A percentile compares a stretch with the other conserved stretches of the same genome.
Conservation (phyloP, 177 flowering plant genomes). For the Tripterygium wilfordii region DNA sequence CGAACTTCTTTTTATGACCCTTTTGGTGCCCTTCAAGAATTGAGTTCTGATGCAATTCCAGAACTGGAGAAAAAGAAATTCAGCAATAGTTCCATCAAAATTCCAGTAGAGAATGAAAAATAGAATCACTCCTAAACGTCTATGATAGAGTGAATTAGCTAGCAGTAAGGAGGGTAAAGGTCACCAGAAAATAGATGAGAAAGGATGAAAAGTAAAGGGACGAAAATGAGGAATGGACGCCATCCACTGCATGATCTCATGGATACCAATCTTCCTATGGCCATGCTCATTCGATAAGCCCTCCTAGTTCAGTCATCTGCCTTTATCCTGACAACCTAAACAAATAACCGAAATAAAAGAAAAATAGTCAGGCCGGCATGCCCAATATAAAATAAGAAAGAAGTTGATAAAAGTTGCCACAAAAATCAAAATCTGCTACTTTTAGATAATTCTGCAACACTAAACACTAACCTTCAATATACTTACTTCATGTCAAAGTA, state of each 20-base stretch:
- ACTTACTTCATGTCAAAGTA: too few species aligned
- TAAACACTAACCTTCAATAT: too few species aligned
- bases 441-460: too few species aligned
- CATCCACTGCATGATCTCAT: slow-evolving; percentile 51
- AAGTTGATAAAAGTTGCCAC: too few species aligned
- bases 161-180: slow-evolving; percentile 2
- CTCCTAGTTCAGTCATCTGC: too few species aligned
- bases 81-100: neutral
- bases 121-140: too few species aligned
- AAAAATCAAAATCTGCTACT: too few species aligned
- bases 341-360: too few species aligned
- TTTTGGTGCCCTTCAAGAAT: slow-evolving; percentile 13
- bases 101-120: too few species aligned
- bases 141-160: neutral
- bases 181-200: slow-evolving; percentile 51
- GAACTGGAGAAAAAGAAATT: slow-evolving; percentile 29
- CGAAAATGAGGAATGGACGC: slow-evolving; percentile 39
- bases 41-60: slow-evolving; percentile 39
- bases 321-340: too few species aligned
- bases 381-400: too few species aligned
- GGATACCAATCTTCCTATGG: neutral
- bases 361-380: too few species aligned
- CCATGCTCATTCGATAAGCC: neutral
- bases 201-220: slow-evolving; percentile 40
- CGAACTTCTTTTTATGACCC: slow-evolving; percentile 39